These are phyloP conservation scores for Ehretia macrophylla DNA, from an alignment of 257 asterid genomes.

Conservation along the genomic window DNA sequence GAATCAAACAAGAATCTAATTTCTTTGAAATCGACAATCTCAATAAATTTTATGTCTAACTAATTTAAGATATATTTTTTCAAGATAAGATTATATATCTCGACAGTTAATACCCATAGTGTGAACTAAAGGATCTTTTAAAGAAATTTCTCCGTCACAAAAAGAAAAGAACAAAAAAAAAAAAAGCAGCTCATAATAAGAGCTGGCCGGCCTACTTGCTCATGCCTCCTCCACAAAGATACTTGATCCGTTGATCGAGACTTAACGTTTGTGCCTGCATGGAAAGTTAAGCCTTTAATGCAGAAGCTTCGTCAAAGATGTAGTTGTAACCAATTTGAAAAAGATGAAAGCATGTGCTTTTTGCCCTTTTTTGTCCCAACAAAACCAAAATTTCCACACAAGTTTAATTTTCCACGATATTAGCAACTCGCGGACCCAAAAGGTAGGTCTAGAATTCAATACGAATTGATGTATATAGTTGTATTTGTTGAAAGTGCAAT, in stretches of 20 bases:
- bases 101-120: no score
- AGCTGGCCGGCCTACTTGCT: neutral
- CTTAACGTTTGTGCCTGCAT: no score
- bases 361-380: constrained; percentile 18
- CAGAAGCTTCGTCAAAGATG: constrained; percentile 19
- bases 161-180: no score
- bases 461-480: neutral
- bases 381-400: constrained; percentile 10
- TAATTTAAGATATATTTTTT: no score
- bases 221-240: neutral
- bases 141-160: no score
- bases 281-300: constrained; percentile 5
- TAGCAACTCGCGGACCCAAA: constrained; percentile 9
- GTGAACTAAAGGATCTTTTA: no score
- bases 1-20: no score
- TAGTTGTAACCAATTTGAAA: constrained; percentile 21
- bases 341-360: constrained; percentile 18
- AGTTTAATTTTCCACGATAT: constrained; percentile 12
- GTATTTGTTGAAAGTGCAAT: neutral
- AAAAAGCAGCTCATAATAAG: no score
- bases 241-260: no score
- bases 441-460: neutral
- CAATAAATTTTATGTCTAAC: no score
- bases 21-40: no score
- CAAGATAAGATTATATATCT: no score